Conservation (phyloP, 176 grass and related monocot species). For the Areca catechu region DNA sequence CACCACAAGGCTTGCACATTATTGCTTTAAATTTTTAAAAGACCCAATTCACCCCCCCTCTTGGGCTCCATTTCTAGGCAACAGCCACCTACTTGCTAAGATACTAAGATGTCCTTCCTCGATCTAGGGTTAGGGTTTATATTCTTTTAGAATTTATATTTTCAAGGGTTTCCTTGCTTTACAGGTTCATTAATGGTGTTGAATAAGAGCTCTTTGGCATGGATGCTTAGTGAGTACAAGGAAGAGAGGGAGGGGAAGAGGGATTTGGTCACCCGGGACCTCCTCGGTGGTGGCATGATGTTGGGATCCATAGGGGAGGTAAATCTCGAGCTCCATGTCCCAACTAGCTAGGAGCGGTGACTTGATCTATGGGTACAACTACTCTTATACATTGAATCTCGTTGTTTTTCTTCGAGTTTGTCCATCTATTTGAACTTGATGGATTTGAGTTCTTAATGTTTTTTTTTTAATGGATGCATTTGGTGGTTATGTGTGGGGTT, state of each 20-base stretch:
- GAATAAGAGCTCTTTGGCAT: constrained; percentile 47
- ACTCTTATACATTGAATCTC: background rate
- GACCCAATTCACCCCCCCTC: no score
- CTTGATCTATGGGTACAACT: constrained; percentile 26
- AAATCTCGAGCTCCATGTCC: constrained; percentile 28
- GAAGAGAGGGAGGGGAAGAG: constrained; percentile 24
- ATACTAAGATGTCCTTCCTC: no score
- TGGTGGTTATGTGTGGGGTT: no score
- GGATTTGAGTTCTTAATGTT: no score
- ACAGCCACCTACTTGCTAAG: no score
- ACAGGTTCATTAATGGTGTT: constrained; percentile 42
- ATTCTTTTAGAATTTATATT: no score
- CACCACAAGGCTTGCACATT: no score
- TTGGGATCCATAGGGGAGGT: constrained; percentile 31
- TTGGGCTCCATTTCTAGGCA: no score
- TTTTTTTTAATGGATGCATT: no score
- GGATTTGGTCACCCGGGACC: constrained; percentile 77
- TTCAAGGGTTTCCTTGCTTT: no score
- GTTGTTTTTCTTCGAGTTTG: background rate
- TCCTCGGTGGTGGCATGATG: constrained; percentile 58
- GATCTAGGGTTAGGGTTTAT: no score
- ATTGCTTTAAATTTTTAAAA: no score
- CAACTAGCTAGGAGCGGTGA: constrained; percentile 13
- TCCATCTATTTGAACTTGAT: background rate
- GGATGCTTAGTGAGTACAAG: constrained; percentile 17